These are phyloP conservation scores for Penicillium sp. DNA, from an alignment of 2,329 filamentous ascomycete species.

Conservation along the genomic window DNA sequence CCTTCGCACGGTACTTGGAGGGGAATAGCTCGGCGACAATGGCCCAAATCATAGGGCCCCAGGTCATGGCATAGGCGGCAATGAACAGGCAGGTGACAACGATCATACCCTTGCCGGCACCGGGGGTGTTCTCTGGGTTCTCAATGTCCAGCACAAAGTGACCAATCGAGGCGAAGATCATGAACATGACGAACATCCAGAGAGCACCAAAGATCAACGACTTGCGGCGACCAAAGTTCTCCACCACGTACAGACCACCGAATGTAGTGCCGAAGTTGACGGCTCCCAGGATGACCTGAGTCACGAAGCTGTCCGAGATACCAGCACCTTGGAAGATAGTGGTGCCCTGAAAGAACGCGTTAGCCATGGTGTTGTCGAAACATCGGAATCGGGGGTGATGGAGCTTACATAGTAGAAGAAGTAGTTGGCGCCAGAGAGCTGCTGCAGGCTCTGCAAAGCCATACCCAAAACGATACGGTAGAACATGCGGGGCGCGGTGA, in stretches of 20 bases:
- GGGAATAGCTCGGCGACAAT: slow-evolving; percentile 47
- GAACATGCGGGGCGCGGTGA: slow-evolving; percentile 47
- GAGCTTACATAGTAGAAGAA: slow-evolving; percentile 54
- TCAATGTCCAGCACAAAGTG: slow-evolving; percentile 40
- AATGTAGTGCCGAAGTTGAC: slow-evolving; percentile 69
- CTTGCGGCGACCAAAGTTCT: slow-evolving; percentile 66
- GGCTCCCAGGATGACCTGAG: slow-evolving; percentile 62
- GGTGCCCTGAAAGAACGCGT: slow-evolving; percentile 46
- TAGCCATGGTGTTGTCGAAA: slow-evolving; percentile 5
- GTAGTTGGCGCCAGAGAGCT: slow-evolving; percentile 48
- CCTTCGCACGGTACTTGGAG: slow-evolving; percentile 61
- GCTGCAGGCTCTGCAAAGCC: slow-evolving; percentile 44
- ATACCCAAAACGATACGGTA: slow-evolving; percentile 46
- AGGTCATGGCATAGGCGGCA: slow-evolving; percentile 65
- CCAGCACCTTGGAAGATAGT: slow-evolving; percentile 61
- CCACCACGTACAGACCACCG: slow-evolving; percentile 66
- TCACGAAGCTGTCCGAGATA: slow-evolving; percentile 61
- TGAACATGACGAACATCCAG: slow-evolving; percentile 65
- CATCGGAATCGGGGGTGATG: too few species aligned
- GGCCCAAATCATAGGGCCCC: slow-evolving; percentile 60
- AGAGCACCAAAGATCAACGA: slow-evolving; percentile 64
- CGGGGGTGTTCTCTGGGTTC: slow-evolving; percentile 44
- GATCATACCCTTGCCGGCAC: slow-evolving; percentile 65
- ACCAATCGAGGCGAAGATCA: slow-evolving; percentile 62
- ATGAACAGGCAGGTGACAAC: slow-evolving; percentile 72